These are phyloP conservation scores for Rhodomyrtus tomentosa DNA, from an alignment of 345 rosid species.

Conservation along the genomic window DNA sequence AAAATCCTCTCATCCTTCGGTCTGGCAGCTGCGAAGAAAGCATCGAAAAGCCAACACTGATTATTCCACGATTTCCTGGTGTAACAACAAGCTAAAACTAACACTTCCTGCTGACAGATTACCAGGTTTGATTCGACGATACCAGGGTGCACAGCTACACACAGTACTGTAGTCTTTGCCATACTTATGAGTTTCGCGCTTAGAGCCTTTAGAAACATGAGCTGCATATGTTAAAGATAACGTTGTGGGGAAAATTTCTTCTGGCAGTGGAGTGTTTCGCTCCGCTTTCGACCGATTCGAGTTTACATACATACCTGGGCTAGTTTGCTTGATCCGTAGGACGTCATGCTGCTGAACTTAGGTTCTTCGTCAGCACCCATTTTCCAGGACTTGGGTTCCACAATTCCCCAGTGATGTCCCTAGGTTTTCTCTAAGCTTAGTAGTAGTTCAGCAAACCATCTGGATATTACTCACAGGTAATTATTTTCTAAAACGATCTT, in stretches of 20 bases:
- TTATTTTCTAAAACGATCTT: background rate
- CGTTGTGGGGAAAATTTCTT: background rate
- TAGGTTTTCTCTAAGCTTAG: background rate
- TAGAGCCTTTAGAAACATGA: background rate
- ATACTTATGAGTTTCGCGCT: background rate
- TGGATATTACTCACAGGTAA: background rate
- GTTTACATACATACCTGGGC: background rate
- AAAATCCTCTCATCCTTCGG: background rate
- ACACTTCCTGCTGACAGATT: background rate
- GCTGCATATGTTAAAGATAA: background rate
- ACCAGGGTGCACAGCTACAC: background rate
- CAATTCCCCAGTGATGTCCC: background rate
- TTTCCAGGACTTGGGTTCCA: background rate
- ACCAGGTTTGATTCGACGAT: background rate
- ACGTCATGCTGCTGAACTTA: background rate
- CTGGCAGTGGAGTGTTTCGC: background rate
- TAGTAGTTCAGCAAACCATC: background rate
- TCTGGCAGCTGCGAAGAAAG: background rate
- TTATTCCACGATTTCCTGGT: background rate
- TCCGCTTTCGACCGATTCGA: background rate
- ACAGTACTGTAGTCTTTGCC: background rate
- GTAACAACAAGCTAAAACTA: background rate
- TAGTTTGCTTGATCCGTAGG: background rate
- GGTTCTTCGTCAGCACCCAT: background rate
- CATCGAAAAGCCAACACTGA: background rate